Conservation (phyloP, 768 basidiomycete species). For the Trichaptum fuscoviolaceum region DNA sequence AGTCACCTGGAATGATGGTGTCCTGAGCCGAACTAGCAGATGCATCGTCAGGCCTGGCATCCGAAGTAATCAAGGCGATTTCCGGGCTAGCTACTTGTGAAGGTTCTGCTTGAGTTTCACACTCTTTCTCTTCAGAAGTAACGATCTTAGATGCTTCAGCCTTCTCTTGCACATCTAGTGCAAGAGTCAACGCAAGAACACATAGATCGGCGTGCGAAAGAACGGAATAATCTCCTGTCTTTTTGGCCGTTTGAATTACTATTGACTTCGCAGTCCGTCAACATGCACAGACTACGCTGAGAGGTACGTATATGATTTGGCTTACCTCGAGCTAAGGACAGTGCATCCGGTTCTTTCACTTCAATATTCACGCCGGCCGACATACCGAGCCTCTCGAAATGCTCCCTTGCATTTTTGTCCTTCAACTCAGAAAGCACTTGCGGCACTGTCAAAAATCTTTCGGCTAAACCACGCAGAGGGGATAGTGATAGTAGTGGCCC, state of each 20-base stretch:
- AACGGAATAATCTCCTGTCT: slow-evolving; percentile 93
- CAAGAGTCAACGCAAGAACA: slow-evolving; percentile 83
- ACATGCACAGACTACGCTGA: slow-evolving; percentile 8
- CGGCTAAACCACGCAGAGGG: slow-evolving; percentile 84
- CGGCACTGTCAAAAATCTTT: slow-evolving; percentile 81
- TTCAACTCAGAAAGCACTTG: slow-evolving; percentile 88
- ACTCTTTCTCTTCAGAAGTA: not conserved
- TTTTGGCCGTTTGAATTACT: slow-evolving; percentile 92
- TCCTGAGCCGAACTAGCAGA: not conserved
- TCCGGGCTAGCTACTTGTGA: not conserved
- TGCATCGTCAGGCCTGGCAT: not conserved
- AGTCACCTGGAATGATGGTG: slow-evolving; percentile 15
- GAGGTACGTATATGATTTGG: slow-evolving; percentile 5
- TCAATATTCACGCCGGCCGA: slow-evolving; percentile 71
- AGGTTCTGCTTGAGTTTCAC: not conserved
- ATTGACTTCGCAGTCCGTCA: slow-evolving; percentile 14
- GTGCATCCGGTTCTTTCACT: slow-evolving; percentile 63
- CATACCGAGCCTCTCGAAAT: slow-evolving; percentile 75
- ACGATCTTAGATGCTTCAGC: slow-evolving; percentile 20
- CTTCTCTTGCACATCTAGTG: slow-evolving; percentile 57
- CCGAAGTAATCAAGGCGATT: not conserved
- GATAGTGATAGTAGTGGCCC: slow-evolving; percentile 87
- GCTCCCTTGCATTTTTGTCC: slow-evolving; percentile 81
- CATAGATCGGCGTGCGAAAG: slow-evolving; percentile 88
- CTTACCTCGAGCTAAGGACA: slow-evolving; percentile 61